phyloP scores from a whole-genome alignment of 1,284 basidiomycete species.

The Ganoderma leucocontextum region DNA sequence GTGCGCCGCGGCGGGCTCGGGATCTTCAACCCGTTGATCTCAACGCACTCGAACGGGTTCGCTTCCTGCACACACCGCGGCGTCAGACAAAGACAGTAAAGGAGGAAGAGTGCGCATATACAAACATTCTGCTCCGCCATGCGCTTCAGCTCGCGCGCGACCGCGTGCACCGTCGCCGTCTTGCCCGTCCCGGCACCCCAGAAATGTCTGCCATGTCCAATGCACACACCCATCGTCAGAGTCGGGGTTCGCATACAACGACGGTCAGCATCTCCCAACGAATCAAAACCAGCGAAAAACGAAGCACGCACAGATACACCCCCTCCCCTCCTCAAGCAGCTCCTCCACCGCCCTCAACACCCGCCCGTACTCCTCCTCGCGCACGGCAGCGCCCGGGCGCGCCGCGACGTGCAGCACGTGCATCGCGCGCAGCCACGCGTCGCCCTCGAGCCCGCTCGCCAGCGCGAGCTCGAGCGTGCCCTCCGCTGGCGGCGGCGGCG shows the following conservation, averaged over 20 bases:
- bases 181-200: conserved; percentile 99
- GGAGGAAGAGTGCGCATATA: no score
- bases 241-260: no score
- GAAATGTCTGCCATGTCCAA: conserved; percentile 77
- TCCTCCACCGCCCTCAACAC: conserved; percentile 86
- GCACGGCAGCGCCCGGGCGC: no score
- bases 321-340: conserved; percentile 91
- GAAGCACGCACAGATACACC: no score
- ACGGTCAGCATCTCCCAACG: no score
- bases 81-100: no score
- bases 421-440: conserved; percentile 88
- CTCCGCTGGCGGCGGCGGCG: conserved; percentile 46
- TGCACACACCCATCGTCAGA: not conserved
- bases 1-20: no score
- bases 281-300: conserved; percentile 48
- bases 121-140: conserved; percentile 84
- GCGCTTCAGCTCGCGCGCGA: conserved; percentile 86
- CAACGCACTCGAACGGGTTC: no score
- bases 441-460: conserved; percentile 56
- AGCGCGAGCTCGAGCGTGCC: conserved; percentile 42
- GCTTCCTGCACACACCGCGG: no score
- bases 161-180: conserved; percentile 96
- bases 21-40: no score
- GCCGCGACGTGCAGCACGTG: conserved; percentile 93
- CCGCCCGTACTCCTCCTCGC: conserved; percentile 85